Evolutionary conservation across 2,329 filamentous ascomycete genomes (phyloP).

Genomic region (Kalmusia sp.): DNA sequence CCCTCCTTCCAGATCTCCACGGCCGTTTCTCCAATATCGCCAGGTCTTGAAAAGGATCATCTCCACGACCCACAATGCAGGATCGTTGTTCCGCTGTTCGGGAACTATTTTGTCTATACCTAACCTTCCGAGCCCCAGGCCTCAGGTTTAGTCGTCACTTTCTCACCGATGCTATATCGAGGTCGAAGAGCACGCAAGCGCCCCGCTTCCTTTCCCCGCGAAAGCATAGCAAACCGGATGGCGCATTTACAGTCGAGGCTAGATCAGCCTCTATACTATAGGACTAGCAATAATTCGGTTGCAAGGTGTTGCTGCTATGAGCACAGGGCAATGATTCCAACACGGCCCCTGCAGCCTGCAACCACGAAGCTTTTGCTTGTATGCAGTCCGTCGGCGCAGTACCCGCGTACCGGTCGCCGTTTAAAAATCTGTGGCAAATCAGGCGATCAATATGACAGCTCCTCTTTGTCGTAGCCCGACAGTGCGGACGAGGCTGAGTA

Average conservation of each 20-base stretch:
- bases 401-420: background rate
- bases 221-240: background rate
- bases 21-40: background rate
- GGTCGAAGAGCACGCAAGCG: background rate
- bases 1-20: background rate
- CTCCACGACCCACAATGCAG: background rate
- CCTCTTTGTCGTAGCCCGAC: background rate
- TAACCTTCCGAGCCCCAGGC: background rate
- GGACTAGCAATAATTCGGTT: too few species aligned
- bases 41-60: too few species aligned
- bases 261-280: too few species aligned
- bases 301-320: too few species aligned
- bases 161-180: background rate
- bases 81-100: background rate
- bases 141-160: background rate
- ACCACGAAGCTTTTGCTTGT: too few species aligned
- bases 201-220: too few species aligned
- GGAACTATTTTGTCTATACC: background rate
- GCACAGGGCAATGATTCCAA: too few species aligned
- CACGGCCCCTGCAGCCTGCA: background rate
- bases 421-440: background rate
- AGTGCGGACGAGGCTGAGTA: background rate
- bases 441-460: background rate
- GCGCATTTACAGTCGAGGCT: background rate
- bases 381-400: too few species aligned